Evolutionary conservation across 106 monocot species (phyloP).

Genomic region (Gastrodia elata): DNA sequence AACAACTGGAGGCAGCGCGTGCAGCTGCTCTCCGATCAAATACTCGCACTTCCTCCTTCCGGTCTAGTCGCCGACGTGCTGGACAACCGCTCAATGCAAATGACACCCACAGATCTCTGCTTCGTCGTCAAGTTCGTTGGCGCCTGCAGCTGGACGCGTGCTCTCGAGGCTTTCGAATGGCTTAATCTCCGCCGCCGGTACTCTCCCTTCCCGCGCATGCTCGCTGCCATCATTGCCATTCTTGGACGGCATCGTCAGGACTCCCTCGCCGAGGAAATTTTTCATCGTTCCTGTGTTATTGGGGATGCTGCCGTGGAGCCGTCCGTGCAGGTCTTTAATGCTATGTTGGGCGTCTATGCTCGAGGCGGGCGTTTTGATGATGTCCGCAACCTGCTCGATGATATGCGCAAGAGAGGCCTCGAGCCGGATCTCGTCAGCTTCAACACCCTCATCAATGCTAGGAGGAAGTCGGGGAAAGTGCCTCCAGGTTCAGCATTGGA

Average conservation of each 20-base stretch:
- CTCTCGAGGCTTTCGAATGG: conserved; percentile 92
- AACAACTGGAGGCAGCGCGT: conserved; percentile 75
- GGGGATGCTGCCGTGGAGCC: conserved; percentile 12
- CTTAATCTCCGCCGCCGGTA: conserved; percentile 47
- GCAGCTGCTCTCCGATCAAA: conserved; percentile 44
- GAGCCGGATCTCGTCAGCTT: conserved; percentile 95
- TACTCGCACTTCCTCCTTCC: conserved; percentile 52
- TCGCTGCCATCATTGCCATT: conserved; percentile 51
- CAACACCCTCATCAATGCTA: conserved; percentile 83
- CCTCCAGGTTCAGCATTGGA: conserved; percentile 37
- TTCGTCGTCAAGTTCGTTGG: conserved; percentile 70
- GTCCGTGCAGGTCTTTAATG: conserved; percentile 84
- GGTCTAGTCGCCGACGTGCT: conserved; percentile 65
- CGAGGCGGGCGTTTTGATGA: conserved; percentile 43
- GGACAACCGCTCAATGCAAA: conserved; percentile 50
- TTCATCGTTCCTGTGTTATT: conserved; percentile 24
- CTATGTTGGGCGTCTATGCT: conserved; percentile 92
- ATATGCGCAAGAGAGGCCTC: conserved; percentile 41
- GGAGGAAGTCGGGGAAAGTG: conserved; percentile 47
- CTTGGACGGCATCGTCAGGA: conserved; percentile 67
- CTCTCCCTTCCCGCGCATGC: conserved; percentile 56
- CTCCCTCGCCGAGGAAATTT: conserved; percentile 63
- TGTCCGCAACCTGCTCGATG: conserved; percentile 43
- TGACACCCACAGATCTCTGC: conserved; percentile 71
- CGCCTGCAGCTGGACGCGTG: conserved; percentile 57